Evolutionary conservation across 257 asterid genomes (phyloP).

Genomic region (Plectranthus barbatus): DNA sequence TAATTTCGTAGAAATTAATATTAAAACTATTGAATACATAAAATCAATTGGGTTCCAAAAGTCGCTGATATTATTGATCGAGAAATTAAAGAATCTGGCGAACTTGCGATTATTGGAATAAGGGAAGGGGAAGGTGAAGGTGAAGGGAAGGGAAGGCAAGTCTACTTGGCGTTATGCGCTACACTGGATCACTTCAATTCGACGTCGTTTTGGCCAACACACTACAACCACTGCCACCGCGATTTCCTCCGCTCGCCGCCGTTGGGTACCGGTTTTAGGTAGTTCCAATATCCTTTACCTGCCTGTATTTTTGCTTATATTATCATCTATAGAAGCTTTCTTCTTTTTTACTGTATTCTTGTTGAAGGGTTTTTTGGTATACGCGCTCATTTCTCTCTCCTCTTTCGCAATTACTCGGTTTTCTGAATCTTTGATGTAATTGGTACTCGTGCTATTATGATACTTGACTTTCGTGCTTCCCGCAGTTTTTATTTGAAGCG

Average conservation of each 20-base stretch:
- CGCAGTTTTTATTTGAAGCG: too few relatives aligned
- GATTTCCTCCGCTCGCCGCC: conserved; percentile 15
- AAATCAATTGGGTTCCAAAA: neutral
- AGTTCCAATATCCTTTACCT: neutral
- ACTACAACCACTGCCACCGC: conserved; percentile 19
- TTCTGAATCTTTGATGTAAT: neutral
- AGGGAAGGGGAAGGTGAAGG: neutral
- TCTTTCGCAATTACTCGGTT: too few relatives aligned
- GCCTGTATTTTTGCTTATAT: neutral
- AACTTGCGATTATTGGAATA: neutral
- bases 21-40: too few relatives aligned
- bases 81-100: too few relatives aligned
- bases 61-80: neutral
- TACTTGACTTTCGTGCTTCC: neutral
- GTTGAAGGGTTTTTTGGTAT: neutral
- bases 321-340: neutral
- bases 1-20: too few relatives aligned
- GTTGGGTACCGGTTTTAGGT: conserved; percentile 27
- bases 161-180: conserved; percentile 9
- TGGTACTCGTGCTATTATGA: too few relatives aligned
- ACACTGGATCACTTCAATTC: conserved; percentile 14
- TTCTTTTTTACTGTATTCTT: neutral
- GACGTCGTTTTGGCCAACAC: conserved; percentile 25
- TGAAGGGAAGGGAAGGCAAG: too few relatives aligned
- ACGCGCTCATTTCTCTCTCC: too few relatives aligned